Evolutionary conservation across 345 rosid species (phyloP), one percentile per base, ranked within the genome.

Genomic region (Zanthoxylum bungeanum): DNA sequence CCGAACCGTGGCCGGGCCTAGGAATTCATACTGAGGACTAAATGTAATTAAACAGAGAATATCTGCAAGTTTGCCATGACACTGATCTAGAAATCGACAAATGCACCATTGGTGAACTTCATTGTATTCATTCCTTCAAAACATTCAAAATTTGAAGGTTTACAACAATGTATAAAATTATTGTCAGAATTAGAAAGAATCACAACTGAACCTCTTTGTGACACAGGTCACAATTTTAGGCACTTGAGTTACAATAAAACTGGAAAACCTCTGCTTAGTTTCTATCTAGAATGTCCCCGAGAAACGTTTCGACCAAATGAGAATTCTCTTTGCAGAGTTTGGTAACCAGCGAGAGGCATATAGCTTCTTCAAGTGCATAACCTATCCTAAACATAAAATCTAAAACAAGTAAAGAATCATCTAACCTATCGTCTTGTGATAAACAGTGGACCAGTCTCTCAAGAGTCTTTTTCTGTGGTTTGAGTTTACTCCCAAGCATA

Each of bases 401-500:
- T 34, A 84, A 57, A 59, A 77, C 70, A 66, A 71, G 47, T 28
- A 82, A 72, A 65, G 80, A 82, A 77, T 79, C 83, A 71, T 83
- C 85, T 21, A 79, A 51, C 72, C 57, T 77, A 64, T 66, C 72
- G 25, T 47, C 72, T 68, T 78, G 36, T 2, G 59, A 64, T 27
- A 84, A 75, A 60, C 66, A 57, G 31, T n/a, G 57, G 51, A 82
- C 27, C 46, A 78, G 17, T 64, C 57, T 73, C 68, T 69, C 64
- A 7, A 77, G 73, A 56, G 83, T 80, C 44, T 11, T 19, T 68
- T 49, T 46, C 24, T 44, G 55, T 7, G 82, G 88, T 72, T 33
- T 71, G 33, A 75, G 72, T 47, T 66, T 74, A 53, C 71, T 69
- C 70, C 61, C 69, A 31, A 71, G 62, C 86, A 82, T 80, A 16